These are phyloP conservation scores for Ascochyta rabiei DNA, from an alignment of 2,329 filamentous ascomycete species.

Conservation along the genomic window DNA sequence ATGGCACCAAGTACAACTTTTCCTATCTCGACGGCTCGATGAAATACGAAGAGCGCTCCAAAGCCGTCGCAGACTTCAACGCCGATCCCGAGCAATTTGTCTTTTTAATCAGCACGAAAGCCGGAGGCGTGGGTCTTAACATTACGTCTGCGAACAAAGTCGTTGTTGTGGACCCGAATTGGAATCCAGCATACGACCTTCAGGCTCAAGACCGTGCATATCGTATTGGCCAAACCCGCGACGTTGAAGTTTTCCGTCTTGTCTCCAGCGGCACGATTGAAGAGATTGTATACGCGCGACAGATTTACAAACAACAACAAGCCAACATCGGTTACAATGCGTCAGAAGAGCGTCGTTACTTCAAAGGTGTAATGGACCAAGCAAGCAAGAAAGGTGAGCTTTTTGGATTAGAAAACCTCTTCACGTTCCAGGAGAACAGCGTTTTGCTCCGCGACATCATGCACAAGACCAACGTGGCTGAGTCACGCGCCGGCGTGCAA, in stretches of 20 bases:
- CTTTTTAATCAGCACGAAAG: slow-evolving; percentile 92
- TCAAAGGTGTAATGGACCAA: slow-evolving; percentile 89
- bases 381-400: slow-evolving; percentile 87
- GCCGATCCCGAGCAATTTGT: slow-evolving; percentile 85
- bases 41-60: slow-evolving; percentile 80
- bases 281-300: slow-evolving; percentile 94
- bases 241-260: slow-evolving; percentile 94
- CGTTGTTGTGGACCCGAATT: slow-evolving; percentile 94
- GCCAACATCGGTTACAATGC: slow-evolving; percentile 97
- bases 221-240: slow-evolving; percentile 87
- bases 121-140: slow-evolving; percentile 91
- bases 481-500: slow-evolving; percentile 82
- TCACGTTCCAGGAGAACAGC: slow-evolving; percentile 79
- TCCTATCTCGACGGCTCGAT: slow-evolving; percentile 89
- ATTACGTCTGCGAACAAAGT: slow-evolving; percentile 99
- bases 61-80: slow-evolving; percentile 89
- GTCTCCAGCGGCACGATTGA: slow-evolving; percentile 92
- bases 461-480: slow-evolving; percentile 97
- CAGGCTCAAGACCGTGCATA: slow-evolving; percentile 97
- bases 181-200: slow-evolving; percentile 94
- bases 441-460: slow-evolving; percentile 92
- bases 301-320: slow-evolving; percentile 99
- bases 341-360: slow-evolving; percentile 89
- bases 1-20: slow-evolving; percentile 77
- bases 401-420: slow-evolving; percentile 87